Conservation (phyloP, 495 filamentous ascomycete genomes). For the Aspergillus bertholletiae region DNA sequence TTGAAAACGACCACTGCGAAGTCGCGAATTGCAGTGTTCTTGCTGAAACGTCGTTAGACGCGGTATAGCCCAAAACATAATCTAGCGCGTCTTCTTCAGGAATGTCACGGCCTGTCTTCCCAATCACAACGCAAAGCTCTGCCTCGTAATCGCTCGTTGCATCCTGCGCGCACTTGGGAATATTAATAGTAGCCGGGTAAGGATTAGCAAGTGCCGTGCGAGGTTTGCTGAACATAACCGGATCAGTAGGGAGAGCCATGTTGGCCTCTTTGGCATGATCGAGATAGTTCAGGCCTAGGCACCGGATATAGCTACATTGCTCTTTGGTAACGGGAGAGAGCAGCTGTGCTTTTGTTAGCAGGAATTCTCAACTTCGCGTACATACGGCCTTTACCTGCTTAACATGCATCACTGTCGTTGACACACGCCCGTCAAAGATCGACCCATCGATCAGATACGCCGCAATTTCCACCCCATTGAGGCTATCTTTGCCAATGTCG, state of each 20-base stretch:
- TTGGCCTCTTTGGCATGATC: conserved; percentile 63
- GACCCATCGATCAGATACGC: neutral
- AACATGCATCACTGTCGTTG: neutral
- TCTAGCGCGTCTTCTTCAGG: conserved; percentile 57
- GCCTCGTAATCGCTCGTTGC: conserved; percentile 61
- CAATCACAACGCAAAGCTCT: conserved; percentile 67
- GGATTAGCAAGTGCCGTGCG: conserved; percentile 59
- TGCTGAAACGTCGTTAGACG: conserved; percentile 71
- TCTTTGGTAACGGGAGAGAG: conserved; percentile 3
- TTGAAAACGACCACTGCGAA: neutral
- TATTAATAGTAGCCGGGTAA: conserved; percentile 48
- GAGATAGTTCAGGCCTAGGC: conserved; percentile 70
- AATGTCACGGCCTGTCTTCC: conserved; percentile 56
- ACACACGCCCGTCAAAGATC: neutral
- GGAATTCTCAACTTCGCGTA: too few relatives aligned
- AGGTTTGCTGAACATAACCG: conserved; percentile 73
- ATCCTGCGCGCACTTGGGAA: conserved; percentile 43
- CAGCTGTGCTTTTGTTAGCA: neutral
- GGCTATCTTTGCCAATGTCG: neutral
- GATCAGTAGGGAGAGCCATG: conserved; percentile 56
- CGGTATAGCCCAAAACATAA: conserved; percentile 68
- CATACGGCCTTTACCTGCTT: neutral
- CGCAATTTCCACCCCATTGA: neutral
- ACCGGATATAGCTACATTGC: conserved; percentile 23
- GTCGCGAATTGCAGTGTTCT: conserved; percentile 61